These are phyloP conservation scores for Solanum tarapatanum DNA, from an alignment of 257 asterid species.

Conservation along the genomic window DNA sequence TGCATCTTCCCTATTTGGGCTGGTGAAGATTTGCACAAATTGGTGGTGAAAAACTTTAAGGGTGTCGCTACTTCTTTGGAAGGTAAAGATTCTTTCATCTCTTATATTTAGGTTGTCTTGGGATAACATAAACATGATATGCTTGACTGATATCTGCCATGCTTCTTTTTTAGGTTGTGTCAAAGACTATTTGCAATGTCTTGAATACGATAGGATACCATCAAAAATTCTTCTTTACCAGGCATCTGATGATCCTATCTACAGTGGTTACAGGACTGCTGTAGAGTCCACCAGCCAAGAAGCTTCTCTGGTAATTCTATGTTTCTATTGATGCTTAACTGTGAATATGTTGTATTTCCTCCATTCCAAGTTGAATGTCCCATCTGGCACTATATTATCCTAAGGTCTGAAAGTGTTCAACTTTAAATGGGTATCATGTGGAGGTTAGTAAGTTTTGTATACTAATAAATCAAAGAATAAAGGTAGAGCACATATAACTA, in stretches of 20 bases:
- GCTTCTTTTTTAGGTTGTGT: conserved; percentile 49
- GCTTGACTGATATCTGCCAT: not conserved
- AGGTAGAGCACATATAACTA: not conserved
- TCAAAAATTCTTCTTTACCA: conserved; percentile 75
- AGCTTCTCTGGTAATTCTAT: conserved; percentile 56
- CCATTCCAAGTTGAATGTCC: not conserved
- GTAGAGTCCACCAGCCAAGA: conserved; percentile 91
- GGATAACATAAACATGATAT: not conserved
- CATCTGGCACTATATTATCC: not conserved
- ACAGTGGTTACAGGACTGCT: conserved; percentile 80
- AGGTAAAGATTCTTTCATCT: conserved; percentile 25
- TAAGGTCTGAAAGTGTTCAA: not conserved
- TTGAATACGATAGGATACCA: conserved; percentile 69
- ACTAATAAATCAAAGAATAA: not conserved
- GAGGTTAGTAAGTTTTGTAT: not conserved
- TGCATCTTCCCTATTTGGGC: conserved; percentile 89
- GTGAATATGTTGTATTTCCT: not conserved
- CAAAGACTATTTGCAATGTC: conserved; percentile 52
- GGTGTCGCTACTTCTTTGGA: conserved; percentile 77
- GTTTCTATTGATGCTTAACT: not conserved
- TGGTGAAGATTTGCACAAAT: conserved; percentile 88
- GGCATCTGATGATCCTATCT: conserved; percentile 85
- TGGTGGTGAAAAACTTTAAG: conserved; percentile 66
- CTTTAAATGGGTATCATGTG: not conserved
- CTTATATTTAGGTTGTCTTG: not conserved